Evolutionary conservation across 2,329 filamentous ascomycete genomes (phyloP).

Genomic region (Teratosphaeriaceae sp.): DNA sequence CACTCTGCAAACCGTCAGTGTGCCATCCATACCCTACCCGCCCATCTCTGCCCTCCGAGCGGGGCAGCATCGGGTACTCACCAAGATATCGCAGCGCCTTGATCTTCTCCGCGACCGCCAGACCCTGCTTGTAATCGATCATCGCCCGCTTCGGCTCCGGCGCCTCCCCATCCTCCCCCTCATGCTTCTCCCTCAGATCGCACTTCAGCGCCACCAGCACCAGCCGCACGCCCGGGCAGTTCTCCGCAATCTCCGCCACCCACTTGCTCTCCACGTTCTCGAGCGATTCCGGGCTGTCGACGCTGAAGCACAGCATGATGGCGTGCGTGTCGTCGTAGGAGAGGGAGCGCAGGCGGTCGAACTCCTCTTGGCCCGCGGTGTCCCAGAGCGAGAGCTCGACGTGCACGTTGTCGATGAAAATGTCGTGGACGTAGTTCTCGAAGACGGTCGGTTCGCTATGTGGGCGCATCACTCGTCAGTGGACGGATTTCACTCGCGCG

Average conservation of each 20-base stretch:
- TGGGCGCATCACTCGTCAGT: conserved; percentile 9
- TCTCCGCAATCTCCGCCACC: conserved; percentile 96
- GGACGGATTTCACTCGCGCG: not conserved
- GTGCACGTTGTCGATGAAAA: conserved; percentile 95
- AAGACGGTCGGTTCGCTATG: conserved; percentile 86
- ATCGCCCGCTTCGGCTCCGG: conserved; percentile 50
- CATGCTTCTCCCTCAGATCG: conserved; percentile 75
- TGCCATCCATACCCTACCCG: no score
- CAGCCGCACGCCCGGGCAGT: conserved; percentile 90
- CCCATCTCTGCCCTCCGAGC: no score
- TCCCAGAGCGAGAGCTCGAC: conserved; percentile 98
- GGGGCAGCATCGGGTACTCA: no score
- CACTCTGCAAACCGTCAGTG: conserved; percentile 79
- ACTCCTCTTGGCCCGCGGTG: conserved; percentile 97
- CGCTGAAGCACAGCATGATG: conserved; percentile 97
- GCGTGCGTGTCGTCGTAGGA: conserved; percentile 98
- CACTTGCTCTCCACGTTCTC: conserved; percentile 99
- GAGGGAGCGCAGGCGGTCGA: conserved; percentile 88
- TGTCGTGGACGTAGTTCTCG: conserved; percentile 99
- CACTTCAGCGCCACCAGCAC: conserved; percentile 96
- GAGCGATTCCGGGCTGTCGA: conserved; percentile 91
- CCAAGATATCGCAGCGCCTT: conserved; percentile 86
- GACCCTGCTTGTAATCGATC: conserved; percentile 85
- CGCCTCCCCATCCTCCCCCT: conserved; percentile 50
- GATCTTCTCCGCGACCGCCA: conserved; percentile 86